Percentiles rank a stretch among this genome's conserved stretches.
phyloP scores from a whole-genome alignment of 257 asterid genomes.

The Jacaranda mimosifolia region DNA sequence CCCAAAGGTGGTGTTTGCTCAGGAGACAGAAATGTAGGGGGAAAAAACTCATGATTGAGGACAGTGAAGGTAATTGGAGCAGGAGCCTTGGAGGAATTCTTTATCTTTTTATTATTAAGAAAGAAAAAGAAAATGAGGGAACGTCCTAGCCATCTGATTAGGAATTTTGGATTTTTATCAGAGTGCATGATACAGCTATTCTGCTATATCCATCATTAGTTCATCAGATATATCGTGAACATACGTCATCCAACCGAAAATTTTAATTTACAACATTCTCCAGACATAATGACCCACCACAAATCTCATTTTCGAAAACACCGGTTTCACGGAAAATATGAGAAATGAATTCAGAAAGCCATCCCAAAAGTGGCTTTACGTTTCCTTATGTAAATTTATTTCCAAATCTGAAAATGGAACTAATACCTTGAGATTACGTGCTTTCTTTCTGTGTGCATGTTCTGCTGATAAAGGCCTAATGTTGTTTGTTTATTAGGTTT shows the following conservation, averaged over 20 bases:
- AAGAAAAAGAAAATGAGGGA: neutral
- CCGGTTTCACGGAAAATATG: neutral
- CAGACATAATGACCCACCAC: neutral
- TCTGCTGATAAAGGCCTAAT: conserved; percentile 11
- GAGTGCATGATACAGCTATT: neutral
- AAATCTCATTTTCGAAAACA: neutral
- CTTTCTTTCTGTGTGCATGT: conserved; percentile 17
- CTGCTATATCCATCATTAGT: neutral
- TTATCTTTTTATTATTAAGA: neutral
- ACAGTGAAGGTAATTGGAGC: no score
- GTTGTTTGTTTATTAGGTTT: conserved; percentile 17
- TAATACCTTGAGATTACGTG: neutral
- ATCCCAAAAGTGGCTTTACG: neutral
- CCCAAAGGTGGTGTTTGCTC: no score
- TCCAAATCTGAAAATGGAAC: conserved; percentile 3
- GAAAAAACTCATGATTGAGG: no score
- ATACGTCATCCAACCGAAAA: conserved; percentile 8
- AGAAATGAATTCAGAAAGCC: neutral
- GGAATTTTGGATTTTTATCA: neutral
- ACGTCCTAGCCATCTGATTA: conserved; percentile 6
- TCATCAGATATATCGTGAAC: neutral
- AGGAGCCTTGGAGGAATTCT: neutral
- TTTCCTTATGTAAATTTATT: neutral
- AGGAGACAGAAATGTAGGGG: no score
- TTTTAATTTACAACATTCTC: conserved; percentile 19